phyloP scores from a whole-genome alignment of 768 basidiomycete species.

The Kwoniella dejecticola region DNA sequence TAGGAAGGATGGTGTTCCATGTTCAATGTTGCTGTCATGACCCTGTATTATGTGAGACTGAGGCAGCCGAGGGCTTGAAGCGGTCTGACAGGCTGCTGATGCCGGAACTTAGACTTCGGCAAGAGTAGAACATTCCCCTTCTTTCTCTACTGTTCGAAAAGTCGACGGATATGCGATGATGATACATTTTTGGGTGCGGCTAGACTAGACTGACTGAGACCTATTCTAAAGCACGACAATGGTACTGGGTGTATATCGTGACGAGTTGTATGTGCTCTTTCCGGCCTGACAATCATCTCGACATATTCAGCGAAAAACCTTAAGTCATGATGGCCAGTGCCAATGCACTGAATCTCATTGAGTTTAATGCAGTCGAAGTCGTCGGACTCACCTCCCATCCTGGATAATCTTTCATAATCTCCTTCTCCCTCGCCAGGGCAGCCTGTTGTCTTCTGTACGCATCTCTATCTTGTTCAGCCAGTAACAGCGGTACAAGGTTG shows the following conservation, averaged over 20 bases:
- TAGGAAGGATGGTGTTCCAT: no score
- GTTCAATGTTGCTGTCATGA: no score
- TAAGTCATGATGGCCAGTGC: not conserved
- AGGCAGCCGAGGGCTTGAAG: not conserved
- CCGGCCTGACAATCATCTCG: conserved; percentile 79
- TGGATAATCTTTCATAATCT: conserved; percentile 91
- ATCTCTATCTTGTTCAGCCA: conserved; percentile 93
- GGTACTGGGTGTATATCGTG: conserved; percentile 67
- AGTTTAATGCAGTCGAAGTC: no score
- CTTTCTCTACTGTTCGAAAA: not conserved
- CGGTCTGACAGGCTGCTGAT: not conserved
- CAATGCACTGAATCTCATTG: not conserved
- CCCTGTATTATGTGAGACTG: no score
- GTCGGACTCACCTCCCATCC: conserved; percentile 95
- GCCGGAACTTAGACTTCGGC: not conserved
- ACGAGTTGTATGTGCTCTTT: conserved; percentile 80
- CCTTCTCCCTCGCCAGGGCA: conserved; percentile 73
- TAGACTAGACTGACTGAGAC: not conserved
- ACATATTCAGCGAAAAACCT: not conserved
- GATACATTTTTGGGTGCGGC: not conserved
- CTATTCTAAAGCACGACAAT: conserved; percentile 64
- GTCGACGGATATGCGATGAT: conserved; percentile 10
- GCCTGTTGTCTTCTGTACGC: conserved; percentile 77
- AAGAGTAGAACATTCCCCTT: not conserved
- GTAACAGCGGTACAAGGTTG: conserved; percentile 83